phyloP scores from a whole-genome alignment of 805 yeast genomes.

The Suhomyces canberraensis region DNA sequence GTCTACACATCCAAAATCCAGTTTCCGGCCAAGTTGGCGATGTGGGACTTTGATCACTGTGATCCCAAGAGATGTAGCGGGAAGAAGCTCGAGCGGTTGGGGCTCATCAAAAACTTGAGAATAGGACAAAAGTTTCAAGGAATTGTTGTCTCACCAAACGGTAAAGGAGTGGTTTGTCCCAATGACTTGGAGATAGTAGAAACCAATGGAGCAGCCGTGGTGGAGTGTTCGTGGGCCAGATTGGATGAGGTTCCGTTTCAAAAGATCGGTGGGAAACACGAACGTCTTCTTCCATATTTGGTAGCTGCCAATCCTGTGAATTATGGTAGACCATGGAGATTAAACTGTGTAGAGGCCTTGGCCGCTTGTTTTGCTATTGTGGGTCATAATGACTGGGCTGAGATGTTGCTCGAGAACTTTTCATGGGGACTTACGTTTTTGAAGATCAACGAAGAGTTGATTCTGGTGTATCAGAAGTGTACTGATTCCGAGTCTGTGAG shows the following conservation, averaged over 20 bases:
- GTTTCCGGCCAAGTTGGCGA: constrained; percentile 84
- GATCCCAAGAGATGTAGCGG: constrained; percentile 98
- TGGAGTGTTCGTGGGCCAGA: constrained; percentile 98
- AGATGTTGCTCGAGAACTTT: constrained; percentile 67
- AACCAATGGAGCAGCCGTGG: constrained; percentile 88
- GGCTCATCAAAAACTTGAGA: constrained; percentile 71
- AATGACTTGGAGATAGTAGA: constrained; percentile 77
- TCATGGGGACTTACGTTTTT: constrained; percentile 93
- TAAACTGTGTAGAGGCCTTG: constrained; percentile 94
- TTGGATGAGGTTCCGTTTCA: constrained; percentile 94
- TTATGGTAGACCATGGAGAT: constrained; percentile 92
- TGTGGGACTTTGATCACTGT: constrained; percentile 99
- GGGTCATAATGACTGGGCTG: constrained; percentile 89
- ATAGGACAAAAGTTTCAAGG: constrained; percentile 96
- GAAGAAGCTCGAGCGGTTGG: constrained; percentile 85
- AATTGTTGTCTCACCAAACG: constrained; percentile 89
- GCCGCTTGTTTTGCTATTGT: constrained; percentile 97
- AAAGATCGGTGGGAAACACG: constrained; percentile 87
- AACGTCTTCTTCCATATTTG: constrained; percentile 82
- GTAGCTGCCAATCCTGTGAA: constrained; percentile 97
- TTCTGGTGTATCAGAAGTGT: constrained; percentile 73
- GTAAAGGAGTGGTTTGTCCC: constrained; percentile 86
- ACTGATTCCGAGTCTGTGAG: constrained; percentile 74
- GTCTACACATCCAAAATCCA: constrained; percentile 14
- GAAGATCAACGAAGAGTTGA: constrained; percentile 73